Evolutionary conservation across 345 rosid genomes (phyloP).

Genomic region (Corchorus olitorius): DNA sequence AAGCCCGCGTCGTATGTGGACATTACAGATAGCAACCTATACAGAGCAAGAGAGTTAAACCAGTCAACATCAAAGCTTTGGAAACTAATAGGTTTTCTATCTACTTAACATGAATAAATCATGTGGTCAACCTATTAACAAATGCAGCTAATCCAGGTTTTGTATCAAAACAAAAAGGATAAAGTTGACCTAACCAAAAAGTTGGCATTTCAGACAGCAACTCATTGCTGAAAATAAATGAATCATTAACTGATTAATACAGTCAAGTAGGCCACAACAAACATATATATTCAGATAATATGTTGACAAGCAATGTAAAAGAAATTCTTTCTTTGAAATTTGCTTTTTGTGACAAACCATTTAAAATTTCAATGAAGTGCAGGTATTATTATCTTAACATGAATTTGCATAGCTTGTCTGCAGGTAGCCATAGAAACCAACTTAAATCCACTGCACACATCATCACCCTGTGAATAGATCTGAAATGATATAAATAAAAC

Average conservation of each 20-base stretch:
- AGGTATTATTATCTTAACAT: background rate
- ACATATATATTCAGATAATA: background rate
- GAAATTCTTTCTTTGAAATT: background rate
- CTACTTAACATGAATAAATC: constrained; percentile 9
- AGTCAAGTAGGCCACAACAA: background rate
- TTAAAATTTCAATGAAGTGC: background rate
- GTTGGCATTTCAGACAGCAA: background rate
- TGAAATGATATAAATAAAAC: background rate
- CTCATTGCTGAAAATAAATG: background rate
- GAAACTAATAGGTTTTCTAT: background rate
- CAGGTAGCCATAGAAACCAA: constrained; percentile 14
- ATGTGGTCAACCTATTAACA: constrained; percentile 3
- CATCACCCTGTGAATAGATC: background rate
- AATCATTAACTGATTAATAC: background rate
- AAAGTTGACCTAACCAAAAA: background rate
- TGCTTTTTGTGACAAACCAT: background rate
- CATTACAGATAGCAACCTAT: constrained; percentile 73
- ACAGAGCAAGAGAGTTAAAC: constrained; percentile 22
- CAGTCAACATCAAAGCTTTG: constrained; percentile 13
- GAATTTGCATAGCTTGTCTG: constrained; percentile 11
- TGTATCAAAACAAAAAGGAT: constrained; percentile 1
- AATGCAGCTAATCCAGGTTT: background rate
- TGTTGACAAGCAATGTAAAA: background rate
- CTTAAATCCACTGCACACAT: constrained; percentile 9
- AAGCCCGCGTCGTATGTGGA: constrained; percentile 77